phyloP scores from a whole-genome alignment of 495 filamentous ascomycete genomes.

The Viridothelium virens region DNA sequence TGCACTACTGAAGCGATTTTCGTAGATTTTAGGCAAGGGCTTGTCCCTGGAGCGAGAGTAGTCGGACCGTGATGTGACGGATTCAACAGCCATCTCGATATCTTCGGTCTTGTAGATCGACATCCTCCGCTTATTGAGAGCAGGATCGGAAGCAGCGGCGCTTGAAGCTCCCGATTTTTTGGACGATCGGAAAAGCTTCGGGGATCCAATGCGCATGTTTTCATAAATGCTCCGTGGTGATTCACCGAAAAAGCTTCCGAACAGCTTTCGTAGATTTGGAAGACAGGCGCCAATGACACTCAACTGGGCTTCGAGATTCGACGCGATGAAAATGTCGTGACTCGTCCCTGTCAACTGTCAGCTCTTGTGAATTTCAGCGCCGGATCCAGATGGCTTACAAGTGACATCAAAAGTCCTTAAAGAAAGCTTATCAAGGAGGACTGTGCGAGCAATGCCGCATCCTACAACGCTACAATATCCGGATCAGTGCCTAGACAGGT shows the following conservation, averaged over 20 bases:
- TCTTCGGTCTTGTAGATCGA: slow-evolving; percentile 1
- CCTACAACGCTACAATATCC: slow-evolving; percentile 20
- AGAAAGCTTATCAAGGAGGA: slow-evolving; percentile 20
- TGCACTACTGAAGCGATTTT: neutral
- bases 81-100: slow-evolving; percentile 1
- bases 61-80: neutral
- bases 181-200: neutral
- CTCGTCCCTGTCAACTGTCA: slow-evolving; percentile 19
- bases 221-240: neutral
- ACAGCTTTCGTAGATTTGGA: slow-evolving; percentile 21
- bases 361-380: neutral
- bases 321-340: slow-evolving; percentile 26
- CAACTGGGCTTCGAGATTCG: slow-evolving; percentile 28
- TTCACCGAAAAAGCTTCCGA: slow-evolving; percentile 15
- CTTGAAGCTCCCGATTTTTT: slow-evolving; percentile 1
- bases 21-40: neutral
- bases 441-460: slow-evolving; percentile 21
- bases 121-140: neutral
- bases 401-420: slow-evolving; percentile 21
- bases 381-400: slow-evolving; percentile 16
- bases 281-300: slow-evolving; percentile 26
- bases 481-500: slow-evolving; percentile 4
- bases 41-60: neutral
- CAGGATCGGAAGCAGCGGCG: neutral
- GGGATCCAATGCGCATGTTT: neutral